phyloP scores from a whole-genome alignment of 2,329 filamentous ascomycete genomes.

The Nemania serpens region DNA sequence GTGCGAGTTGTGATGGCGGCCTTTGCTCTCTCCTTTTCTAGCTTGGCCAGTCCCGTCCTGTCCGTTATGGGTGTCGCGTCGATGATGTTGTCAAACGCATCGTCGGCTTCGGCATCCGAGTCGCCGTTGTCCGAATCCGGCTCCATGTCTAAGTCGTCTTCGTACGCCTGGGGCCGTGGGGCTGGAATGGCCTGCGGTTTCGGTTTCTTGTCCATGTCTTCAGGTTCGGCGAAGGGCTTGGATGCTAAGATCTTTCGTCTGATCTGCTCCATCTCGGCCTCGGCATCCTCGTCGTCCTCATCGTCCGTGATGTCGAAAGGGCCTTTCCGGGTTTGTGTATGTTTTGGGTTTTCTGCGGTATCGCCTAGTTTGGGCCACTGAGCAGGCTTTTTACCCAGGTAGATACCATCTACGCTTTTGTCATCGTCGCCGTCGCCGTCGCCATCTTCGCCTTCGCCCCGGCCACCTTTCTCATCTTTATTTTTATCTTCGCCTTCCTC shows the following conservation, averaged over 20 bases:
- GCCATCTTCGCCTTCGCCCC: constrained; percentile 47
- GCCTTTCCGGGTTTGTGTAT: constrained; percentile 60
- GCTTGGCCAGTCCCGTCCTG: constrained; percentile 67
- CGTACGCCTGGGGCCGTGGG: constrained; percentile 54
- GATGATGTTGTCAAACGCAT: constrained; percentile 91
- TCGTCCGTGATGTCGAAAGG: constrained; percentile 79
- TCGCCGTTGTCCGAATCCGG: constrained; percentile 71
- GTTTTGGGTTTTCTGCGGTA: constrained; percentile 44
- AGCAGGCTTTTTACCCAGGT: constrained; percentile 59
- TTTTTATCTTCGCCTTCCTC: constrained; percentile 48
- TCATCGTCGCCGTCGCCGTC: constrained; percentile 51
- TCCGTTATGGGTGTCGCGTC: constrained; percentile 89
- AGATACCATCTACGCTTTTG: constrained; percentile 61
- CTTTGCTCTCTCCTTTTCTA: constrained; percentile 60
- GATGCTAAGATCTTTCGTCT: constrained; percentile 87
- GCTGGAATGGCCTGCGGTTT: constrained; percentile 67
- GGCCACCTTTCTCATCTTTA: constrained; percentile 48
- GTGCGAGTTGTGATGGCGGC: constrained; percentile 55
- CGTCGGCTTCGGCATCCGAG: constrained; percentile 62
- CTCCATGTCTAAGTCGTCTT: constrained; percentile 68
- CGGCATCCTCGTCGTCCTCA: constrained; percentile 73
- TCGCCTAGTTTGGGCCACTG: constrained; percentile 40
- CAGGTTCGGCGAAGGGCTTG: constrained; percentile 77
- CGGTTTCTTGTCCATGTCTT: constrained; percentile 53
- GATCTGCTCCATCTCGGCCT: constrained; percentile 84